These are phyloP conservation scores for Aspergillus baeticus DNA, from an alignment of 495 filamentous ascomycete genomes.

Conservation along the genomic window DNA sequence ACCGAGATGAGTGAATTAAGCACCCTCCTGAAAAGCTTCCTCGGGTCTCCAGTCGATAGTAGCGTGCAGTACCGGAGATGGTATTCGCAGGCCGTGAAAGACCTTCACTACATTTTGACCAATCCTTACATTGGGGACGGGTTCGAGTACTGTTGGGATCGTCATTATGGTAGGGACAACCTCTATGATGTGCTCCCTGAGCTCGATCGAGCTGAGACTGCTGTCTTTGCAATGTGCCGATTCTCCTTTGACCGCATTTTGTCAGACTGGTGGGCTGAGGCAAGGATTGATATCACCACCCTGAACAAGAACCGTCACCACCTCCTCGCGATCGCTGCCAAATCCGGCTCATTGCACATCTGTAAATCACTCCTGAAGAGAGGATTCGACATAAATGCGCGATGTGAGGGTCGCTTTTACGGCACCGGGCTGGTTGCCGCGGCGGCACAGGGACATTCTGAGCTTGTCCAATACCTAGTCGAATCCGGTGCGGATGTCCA, in stretches of 20 bases:
- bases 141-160: too few species aligned
- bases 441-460: slow-evolving; percentile 10
- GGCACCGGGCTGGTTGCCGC: slow-evolving; percentile 20
- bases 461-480: slow-evolving; percentile 24
- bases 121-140: too few species aligned
- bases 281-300: slow-evolving; percentile 6
- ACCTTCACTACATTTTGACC: background rate
- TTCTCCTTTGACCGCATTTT: slow-evolving; percentile 25
- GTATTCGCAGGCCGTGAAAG: slow-evolving; percentile 9
- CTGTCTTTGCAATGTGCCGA: slow-evolving; percentile 25
- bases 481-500: slow-evolving; percentile 25
- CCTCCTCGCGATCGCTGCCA: slow-evolving; percentile 21
- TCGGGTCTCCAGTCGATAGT: slow-evolving; percentile 26
- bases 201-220: background rate
- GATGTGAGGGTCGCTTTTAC: background rate
- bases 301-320: slow-evolving; percentile 10
- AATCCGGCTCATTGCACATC: slow-evolving; percentile 6
- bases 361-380: slow-evolving; percentile 20
- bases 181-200: slow-evolving; percentile 1
- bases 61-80: slow-evolving; percentile 30
- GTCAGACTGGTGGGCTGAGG: slow-evolving; percentile 27
- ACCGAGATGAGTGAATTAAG: slow-evolving; percentile 10
- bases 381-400: slow-evolving; percentile 22
- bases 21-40: slow-evolving; percentile 25
- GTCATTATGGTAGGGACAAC: too few species aligned